phyloP scores from a whole-genome alignment of 2,329 filamentous ascomycete genomes.

The Hymenoscyphus fructigenus region DNA sequence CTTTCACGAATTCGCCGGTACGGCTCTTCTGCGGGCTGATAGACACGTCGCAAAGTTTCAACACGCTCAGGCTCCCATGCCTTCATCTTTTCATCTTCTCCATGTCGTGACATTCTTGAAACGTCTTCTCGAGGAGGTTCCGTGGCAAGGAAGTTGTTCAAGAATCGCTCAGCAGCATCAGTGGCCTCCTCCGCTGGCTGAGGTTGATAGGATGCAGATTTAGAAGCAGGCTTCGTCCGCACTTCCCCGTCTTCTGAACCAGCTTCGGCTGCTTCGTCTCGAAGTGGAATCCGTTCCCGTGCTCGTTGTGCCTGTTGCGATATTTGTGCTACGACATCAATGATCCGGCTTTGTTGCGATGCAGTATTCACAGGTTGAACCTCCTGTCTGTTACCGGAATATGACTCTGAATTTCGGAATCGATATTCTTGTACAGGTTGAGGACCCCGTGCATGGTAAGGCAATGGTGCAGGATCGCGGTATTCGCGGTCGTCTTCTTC shows the following conservation, averaged over 20 bases:
- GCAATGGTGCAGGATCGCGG: constrained; percentile 18
- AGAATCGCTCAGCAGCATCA: constrained; percentile 41
- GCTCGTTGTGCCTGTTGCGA: constrained; percentile 32
- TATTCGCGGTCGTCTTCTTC: constrained; percentile 23
- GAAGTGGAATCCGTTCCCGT: constrained; percentile 21
- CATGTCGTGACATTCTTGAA: constrained; percentile 16
- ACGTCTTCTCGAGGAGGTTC: constrained; percentile 17
- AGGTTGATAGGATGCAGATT: constrained; percentile 12
- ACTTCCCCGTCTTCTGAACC: constrained; percentile 42
- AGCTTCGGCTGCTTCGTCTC: constrained; percentile 29
- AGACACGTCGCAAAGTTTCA: constrained; percentile 15
- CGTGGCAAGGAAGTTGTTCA: constrained; percentile 38
- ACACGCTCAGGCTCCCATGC: constrained; percentile 24
- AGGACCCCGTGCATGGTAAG: constrained; percentile 23
- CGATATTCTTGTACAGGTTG: constrained; percentile 17
- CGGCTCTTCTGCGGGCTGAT: constrained; percentile 20
- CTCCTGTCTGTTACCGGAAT: constrained; percentile 22
- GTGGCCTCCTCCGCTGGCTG: constrained; percentile 31
- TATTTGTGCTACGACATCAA: constrained; percentile 33
- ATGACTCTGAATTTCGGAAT: constrained; percentile 20
- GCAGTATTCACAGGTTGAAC: constrained; percentile 21
- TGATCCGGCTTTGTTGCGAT: constrained; percentile 29
- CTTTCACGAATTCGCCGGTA: constrained; percentile 19
- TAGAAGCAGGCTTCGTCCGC: constrained; percentile 23
- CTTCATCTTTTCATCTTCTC: constrained; percentile 15